phyloP scores from a whole-genome alignment of 257 asterid species.

The Penstemon newberryi region DNA sequence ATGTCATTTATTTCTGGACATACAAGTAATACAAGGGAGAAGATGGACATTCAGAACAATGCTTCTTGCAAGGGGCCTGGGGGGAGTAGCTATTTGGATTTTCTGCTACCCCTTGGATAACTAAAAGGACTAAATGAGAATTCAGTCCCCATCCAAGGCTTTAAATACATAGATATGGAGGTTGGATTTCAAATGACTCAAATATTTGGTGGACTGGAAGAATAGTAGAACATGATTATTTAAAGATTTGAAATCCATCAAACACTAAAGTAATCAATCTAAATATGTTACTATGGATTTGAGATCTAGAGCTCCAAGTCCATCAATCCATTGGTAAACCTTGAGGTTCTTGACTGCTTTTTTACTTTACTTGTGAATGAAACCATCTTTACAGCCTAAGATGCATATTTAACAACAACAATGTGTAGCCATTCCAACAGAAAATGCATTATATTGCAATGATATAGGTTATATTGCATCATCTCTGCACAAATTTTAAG shows the following conservation, averaged over 20 bases:
- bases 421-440: constrained; percentile 32
- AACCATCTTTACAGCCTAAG: constrained; percentile 72
- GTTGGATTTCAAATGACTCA: too few species aligned
- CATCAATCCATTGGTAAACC: too few species aligned
- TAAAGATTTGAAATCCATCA: too few species aligned
- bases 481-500: too few species aligned
- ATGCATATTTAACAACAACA: constrained; percentile 33
- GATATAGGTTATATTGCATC: not conserved
- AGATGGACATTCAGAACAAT: constrained; percentile 33
- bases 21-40: constrained; percentile 48
- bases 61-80: constrained; percentile 80
- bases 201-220: too few species aligned
- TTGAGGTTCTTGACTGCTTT: too few species aligned
- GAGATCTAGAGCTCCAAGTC: too few species aligned
- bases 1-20: constrained; percentile 67
- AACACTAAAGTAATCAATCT: too few species aligned
- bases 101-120: constrained; percentile 75
- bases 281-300: too few species aligned
- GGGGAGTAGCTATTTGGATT: constrained; percentile 83
- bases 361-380: constrained; percentile 45
- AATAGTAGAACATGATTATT: too few species aligned
- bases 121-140: constrained; percentile 53
- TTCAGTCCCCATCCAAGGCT: constrained; percentile 25
- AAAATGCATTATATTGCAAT: constrained; percentile 18
- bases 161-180: too few species aligned